phyloP scores from a whole-genome alignment of 257 asterid species.

The Cruciata laevipes region DNA sequence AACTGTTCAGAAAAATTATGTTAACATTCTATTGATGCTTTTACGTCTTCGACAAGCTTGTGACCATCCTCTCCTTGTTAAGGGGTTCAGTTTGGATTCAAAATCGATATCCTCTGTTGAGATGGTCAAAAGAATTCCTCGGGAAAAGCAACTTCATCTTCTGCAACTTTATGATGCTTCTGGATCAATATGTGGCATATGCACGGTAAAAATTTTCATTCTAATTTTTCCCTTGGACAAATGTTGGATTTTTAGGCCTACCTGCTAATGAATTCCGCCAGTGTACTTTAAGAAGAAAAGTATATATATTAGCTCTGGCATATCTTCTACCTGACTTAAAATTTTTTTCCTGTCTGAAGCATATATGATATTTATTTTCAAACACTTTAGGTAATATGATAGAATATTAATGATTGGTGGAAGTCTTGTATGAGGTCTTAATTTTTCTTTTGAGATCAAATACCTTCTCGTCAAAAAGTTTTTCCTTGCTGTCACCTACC shows the following conservation, averaged over 20 bases:
- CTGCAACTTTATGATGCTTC: slow-evolving; percentile 83
- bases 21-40: slow-evolving; percentile 89
- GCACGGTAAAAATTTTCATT: slow-evolving; percentile 66
- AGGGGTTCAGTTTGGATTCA: slow-evolving; percentile 48
- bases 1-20: slow-evolving; percentile 89
- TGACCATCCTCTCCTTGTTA: slow-evolving; percentile 97
- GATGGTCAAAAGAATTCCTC: slow-evolving; percentile 71
- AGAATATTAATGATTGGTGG: neutral
- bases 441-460: too few relatives aligned
- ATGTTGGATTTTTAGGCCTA: neutral
- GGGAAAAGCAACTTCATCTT: slow-evolving; percentile 54
- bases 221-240: neutral
- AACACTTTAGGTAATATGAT: too few relatives aligned
- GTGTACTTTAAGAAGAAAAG: neutral
- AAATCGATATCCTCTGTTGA: slow-evolving; percentile 63
- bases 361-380: too few relatives aligned
- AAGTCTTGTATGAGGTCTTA: too few relatives aligned
- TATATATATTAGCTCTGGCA: neutral
- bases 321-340: neutral
- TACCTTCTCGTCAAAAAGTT: neutral
- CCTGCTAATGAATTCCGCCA: neutral
- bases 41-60: slow-evolving; percentile 97
- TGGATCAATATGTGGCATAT: slow-evolving; percentile 79
- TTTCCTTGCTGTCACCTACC: neutral
- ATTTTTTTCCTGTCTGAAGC: too few relatives aligned